Percentiles rank a stretch among this genome's conserved stretches.
These are phyloP conservation scores for Aspergillus costaricaensis DNA, from an alignment of 2,329 filamentous ascomycete species.

Conservation along the genomic window DNA sequence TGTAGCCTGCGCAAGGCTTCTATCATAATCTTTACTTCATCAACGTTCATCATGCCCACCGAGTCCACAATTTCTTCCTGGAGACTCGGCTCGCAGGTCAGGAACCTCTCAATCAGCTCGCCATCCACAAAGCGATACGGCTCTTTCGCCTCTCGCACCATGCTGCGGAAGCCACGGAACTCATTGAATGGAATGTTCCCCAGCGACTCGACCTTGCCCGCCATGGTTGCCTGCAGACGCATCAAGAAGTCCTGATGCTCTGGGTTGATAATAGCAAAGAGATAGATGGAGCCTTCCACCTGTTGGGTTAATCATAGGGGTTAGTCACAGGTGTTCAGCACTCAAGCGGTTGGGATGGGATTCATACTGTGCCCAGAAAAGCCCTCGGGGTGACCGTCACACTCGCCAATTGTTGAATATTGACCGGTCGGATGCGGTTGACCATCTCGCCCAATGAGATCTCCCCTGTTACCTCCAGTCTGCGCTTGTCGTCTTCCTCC, in stretches of 20 bases:
- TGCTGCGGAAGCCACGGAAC: constrained; percentile 80
- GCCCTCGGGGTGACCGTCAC: constrained; percentile 76
- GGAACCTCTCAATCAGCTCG: constrained; percentile 82
- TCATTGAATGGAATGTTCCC: constrained; percentile 74
- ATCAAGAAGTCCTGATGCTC: constrained; percentile 77
- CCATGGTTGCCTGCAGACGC: constrained; percentile 73
- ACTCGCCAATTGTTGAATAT: constrained; percentile 64
- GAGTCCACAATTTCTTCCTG: constrained; percentile 57
- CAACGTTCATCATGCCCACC: constrained; percentile 55
- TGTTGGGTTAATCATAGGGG: constrained; percentile 37
- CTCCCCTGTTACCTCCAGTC: constrained; percentile 74
- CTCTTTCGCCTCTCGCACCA: constrained; percentile 68
- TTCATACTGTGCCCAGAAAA: constrained; percentile 81
- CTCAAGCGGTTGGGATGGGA: not conserved
- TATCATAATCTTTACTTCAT: constrained; percentile 63
- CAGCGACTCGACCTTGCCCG: constrained; percentile 64
- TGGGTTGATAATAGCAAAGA: constrained; percentile 77
- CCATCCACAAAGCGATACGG: constrained; percentile 90
- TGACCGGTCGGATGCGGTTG: constrained; percentile 77
- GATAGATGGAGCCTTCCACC: constrained; percentile 89
- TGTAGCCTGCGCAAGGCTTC: constrained; percentile 58
- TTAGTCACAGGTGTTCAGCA: constrained; percentile 1
- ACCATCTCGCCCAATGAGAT: constrained; percentile 90
- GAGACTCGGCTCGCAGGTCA: constrained; percentile 66
- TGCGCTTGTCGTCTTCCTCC: constrained; percentile 69